Evolutionary conservation across 1,284 basidiomycete species (phyloP).

Genomic region (Boletellus sp.): DNA sequence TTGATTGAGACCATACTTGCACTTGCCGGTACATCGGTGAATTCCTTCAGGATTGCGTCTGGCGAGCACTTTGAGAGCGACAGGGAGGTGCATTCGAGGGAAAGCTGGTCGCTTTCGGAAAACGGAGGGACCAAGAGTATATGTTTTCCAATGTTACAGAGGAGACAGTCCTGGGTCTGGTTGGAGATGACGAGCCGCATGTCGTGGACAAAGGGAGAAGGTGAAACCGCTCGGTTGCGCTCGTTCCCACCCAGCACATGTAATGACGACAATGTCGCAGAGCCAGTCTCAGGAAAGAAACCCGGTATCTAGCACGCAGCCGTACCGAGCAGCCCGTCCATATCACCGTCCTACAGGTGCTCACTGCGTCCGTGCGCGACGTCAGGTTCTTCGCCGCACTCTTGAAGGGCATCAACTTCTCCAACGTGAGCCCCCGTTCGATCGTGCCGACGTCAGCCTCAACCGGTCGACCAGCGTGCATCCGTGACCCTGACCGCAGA

Average conservation of each 20-base stretch:
- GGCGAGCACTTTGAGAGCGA: slow-evolving; percentile 10
- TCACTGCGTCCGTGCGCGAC: slow-evolving; percentile 74
- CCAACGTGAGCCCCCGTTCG: slow-evolving; percentile 49
- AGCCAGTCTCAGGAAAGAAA: slow-evolving; percentile 19
- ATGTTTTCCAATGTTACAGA: slow-evolving; percentile 19
- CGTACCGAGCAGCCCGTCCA: neutral
- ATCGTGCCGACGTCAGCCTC: neutral
- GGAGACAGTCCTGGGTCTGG: slow-evolving; percentile 39
- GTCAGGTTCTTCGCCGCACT: slow-evolving; percentile 73
- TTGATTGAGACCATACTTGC: slow-evolving; percentile 26
- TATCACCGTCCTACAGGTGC: slow-evolving; percentile 46
- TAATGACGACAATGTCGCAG: slow-evolving; percentile 13
- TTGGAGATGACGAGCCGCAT: slow-evolving; percentile 48
- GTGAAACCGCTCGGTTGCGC: too few relatives aligned
- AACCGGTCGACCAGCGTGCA: slow-evolving; percentile 55
- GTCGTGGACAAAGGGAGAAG: neutral
- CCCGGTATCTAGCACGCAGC: slow-evolving; percentile 16
- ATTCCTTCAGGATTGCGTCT: slow-evolving; percentile 14
- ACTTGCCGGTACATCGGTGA: slow-evolving; percentile 6
- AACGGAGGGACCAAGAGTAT: slow-evolving; percentile 24
- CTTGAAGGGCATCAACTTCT: slow-evolving; percentile 75
- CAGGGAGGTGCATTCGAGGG: slow-evolving; percentile 13
- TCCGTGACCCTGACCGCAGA: slow-evolving; percentile 62
- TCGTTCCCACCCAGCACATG: too few relatives aligned
- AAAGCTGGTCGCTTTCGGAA: slow-evolving; percentile 24